Conservation (phyloP, 345 rosid genomes). For the Nephelium lappaceum region DNA sequence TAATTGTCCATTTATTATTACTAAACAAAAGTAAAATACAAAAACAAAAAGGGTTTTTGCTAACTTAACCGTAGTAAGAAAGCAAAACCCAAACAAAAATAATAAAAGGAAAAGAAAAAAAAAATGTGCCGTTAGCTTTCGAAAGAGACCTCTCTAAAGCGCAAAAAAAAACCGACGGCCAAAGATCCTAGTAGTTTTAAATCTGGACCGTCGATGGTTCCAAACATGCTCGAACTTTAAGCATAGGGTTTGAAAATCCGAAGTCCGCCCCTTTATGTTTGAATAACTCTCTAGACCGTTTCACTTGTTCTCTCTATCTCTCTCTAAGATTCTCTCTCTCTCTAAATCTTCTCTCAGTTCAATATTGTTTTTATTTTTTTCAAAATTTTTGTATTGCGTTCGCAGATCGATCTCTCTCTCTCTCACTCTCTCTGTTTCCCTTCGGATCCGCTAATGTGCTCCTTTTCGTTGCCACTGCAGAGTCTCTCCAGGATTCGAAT, state of each 20-base stretch:
- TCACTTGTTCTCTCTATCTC: conserved; percentile 32
- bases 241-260: conserved; percentile 52
- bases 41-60: too few relatives aligned
- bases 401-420: conserved; percentile 26
- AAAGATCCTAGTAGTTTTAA: conserved; percentile 19
- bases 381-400: conserved; percentile 15
- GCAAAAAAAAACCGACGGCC: conserved; percentile 38
- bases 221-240: conserved; percentile 37
- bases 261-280: conserved; percentile 71
- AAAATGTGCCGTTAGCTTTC: conserved; percentile 49
- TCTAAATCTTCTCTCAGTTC: conserved; percentile 1
- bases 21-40: too few relatives aligned
- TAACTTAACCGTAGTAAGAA: too few relatives aligned
- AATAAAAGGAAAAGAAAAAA: background rate
- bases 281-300: conserved; percentile 57
- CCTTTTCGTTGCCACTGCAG: conserved; percentile 22
- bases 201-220: conserved; percentile 34
- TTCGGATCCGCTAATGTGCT: conserved; percentile 48
- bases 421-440: conserved; percentile 10
- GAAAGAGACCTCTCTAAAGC: conserved; percentile 17
- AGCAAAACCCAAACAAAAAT: background rate
- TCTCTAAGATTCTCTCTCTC: background rate
- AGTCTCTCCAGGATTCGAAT: conserved; percentile 11
- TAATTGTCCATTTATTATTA: background rate
- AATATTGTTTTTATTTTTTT: background rate